Evolutionary conservation across 2,329 filamentous ascomycete genomes (phyloP).

Genomic region (Monosporascus sp.): DNA sequence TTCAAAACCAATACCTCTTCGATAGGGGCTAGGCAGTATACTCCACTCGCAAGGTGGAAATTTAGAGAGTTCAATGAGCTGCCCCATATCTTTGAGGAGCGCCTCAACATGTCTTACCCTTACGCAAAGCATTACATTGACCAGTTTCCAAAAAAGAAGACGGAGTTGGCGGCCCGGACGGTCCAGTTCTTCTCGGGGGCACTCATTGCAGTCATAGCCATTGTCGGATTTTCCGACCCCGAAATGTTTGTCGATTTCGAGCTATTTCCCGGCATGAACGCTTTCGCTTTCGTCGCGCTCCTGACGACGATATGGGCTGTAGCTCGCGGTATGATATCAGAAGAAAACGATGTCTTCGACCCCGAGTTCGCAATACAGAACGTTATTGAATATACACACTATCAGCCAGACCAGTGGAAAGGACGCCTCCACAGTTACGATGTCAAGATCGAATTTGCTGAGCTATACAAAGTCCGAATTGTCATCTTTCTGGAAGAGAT

Average conservation of each 20-base stretch:
- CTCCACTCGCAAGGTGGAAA: conserved; percentile 92
- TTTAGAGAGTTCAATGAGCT: conserved; percentile 98
- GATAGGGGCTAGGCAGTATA: conserved; percentile 84
- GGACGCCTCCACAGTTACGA: conserved; percentile 88
- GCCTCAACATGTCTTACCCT: conserved; percentile 89
- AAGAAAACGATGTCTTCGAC: conserved; percentile 85
- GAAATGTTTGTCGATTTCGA: conserved; percentile 91
- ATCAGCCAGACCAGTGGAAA: conserved; percentile 84
- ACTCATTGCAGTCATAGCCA: conserved; percentile 75
- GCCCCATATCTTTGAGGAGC: conserved; percentile 82
- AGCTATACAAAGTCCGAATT: conserved; percentile 87
- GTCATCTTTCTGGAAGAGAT: conserved; percentile 91
- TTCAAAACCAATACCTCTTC: conserved; percentile 91
- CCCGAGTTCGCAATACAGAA: conserved; percentile 83
- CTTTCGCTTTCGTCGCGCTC: conserved; percentile 82
- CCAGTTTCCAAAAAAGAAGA: conserved; percentile 95
- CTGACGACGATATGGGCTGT: conserved; percentile 80
- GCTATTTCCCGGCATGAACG: conserved; percentile 80
- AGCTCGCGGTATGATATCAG: conserved; percentile 76
- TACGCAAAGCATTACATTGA: conserved; percentile 90
- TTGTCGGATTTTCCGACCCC: conserved; percentile 81
- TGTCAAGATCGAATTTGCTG: conserved; percentile 83
- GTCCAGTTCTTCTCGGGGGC: conserved; percentile 84
- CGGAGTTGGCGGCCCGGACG: conserved; percentile 76
- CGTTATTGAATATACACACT: conserved; percentile 90